Conservation (phyloP, 176 grass and related monocot species). For the Oryza meridionalis region DNA sequence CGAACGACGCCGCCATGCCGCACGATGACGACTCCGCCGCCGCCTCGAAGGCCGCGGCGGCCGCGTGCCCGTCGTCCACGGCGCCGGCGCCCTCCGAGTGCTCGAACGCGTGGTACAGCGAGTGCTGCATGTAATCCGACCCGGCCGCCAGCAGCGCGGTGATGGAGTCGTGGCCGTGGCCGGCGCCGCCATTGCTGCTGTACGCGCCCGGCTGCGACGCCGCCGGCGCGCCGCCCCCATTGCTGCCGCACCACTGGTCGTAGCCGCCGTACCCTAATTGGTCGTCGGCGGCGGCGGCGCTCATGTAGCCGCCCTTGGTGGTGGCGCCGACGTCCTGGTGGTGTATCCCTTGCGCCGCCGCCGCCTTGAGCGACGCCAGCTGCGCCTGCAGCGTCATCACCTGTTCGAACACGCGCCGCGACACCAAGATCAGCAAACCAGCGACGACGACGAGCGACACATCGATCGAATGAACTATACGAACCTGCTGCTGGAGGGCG, state of each 20-base stretch:
- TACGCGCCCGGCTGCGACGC: slow-evolving; percentile 40
- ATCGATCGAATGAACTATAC: neutral
- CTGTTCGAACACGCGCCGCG: slow-evolving; percentile 27
- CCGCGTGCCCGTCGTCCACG: slow-evolving; percentile 15
- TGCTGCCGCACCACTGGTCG: slow-evolving; percentile 39
- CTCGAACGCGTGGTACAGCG: slow-evolving; percentile 42
- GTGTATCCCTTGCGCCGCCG: slow-evolving; percentile 48
- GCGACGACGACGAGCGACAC: neutral
- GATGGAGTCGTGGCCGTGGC: slow-evolving; percentile 50
- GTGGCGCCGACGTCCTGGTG: slow-evolving; percentile 37
- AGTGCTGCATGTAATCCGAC: slow-evolving; percentile 51
- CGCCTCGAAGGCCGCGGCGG: slow-evolving; percentile 27
- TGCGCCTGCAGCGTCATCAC: slow-evolving; percentile 94
- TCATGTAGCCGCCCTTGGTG: slow-evolving; percentile 41
- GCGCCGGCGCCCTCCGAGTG: neutral
- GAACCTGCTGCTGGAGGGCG: slow-evolving; percentile 90
- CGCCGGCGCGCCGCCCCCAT: slow-evolving; percentile 1
- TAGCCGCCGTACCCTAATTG: slow-evolving; percentile 35
- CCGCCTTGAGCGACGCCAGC: slow-evolving; percentile 75
- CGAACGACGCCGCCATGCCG: slow-evolving; percentile 32
- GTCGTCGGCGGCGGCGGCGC: slow-evolving; percentile 4
- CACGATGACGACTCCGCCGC: slow-evolving; percentile 43
- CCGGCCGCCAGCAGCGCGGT: slow-evolving; percentile 41
- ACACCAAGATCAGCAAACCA: slow-evolving; percentile 10
- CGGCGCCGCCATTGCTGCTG: slow-evolving; percentile 38